Evolutionary conservation across 164 flowering plant genomes (phyloP).

Genomic region (Chloranthus sessilifolius): DNA sequence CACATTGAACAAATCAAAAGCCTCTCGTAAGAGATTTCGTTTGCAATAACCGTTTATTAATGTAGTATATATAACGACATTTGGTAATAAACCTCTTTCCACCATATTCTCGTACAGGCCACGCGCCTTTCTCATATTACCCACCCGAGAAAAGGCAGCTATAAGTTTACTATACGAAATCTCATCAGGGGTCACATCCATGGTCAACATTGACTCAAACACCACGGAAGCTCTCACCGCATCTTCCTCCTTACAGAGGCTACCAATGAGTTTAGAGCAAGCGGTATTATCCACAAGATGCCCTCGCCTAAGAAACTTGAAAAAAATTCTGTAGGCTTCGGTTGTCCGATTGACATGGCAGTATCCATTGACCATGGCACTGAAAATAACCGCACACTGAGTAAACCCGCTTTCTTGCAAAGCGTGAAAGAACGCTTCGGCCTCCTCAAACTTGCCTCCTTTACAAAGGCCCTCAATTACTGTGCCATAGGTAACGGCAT

Average conservation of each 20-base stretch:
- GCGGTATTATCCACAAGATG: slow-evolving; percentile 22
- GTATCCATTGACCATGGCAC: slow-evolving; percentile 67
- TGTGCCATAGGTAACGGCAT: slow-evolving; percentile 29
- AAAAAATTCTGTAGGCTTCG: slow-evolving; percentile 46
- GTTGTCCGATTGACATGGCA: slow-evolving; percentile 34
- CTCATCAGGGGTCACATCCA: slow-evolving; percentile 27
- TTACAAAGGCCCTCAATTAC: slow-evolving; percentile 67
- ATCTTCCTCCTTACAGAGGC: slow-evolving; percentile 40
- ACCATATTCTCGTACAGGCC: slow-evolving; percentile 37
- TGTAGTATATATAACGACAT: slow-evolving; percentile 51
- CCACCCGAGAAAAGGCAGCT: slow-evolving; percentile 41
- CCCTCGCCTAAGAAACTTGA: slow-evolving; percentile 27
- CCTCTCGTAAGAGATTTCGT: slow-evolving; percentile 41
- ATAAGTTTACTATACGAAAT: slow-evolving; percentile 37
- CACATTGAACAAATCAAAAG: slow-evolving; percentile 40
- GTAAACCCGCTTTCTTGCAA: slow-evolving; percentile 35
- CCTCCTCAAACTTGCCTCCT: slow-evolving; percentile 57
- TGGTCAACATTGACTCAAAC: slow-evolving; percentile 27
- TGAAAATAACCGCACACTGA: slow-evolving; percentile 30
- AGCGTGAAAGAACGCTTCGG: slow-evolving; percentile 39
- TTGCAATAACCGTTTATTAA: slow-evolving; percentile 67
- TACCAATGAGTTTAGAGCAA: slow-evolving; percentile 39
- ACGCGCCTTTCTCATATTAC: slow-evolving; percentile 46
- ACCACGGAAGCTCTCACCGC: slow-evolving; percentile 33
- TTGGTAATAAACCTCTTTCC: slow-evolving; percentile 36